Base-by-base conservation (phyloP, 208 protist species). In the Leishmania aethiopica region DNA sequence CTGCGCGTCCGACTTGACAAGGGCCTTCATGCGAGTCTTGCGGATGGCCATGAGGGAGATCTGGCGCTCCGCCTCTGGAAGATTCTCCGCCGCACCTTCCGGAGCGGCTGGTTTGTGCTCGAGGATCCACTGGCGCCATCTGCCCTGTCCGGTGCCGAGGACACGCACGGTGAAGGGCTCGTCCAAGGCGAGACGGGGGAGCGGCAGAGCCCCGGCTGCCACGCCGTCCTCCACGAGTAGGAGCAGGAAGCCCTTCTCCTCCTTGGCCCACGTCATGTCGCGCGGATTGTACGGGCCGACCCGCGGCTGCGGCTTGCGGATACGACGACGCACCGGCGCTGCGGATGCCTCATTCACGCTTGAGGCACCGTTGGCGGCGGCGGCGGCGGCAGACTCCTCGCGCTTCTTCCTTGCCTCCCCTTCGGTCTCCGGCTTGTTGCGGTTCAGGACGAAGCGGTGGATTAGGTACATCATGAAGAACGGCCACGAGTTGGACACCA, bases 381-480 rank as follows among this genome's bases (percentile, higher is more conserved):
- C 64, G 13, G 76, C 75, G 13, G 55, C 70, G 3, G 75, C 75
- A 1, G 75, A 67, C 55, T 64, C 69, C 53, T 55, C 75, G 22
- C 45, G 59, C 73, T 78, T 77, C 67, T 42, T 42, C 35, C 15
- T 51, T 13, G 37, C 81, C 60, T 59, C 74, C 15, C 67, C 78
- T n/a, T 76, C 51, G 59, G 80, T 64, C 57, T 83, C 81, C 6
- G 82, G 77, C 67, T 87, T 82, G 69, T 86, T 83, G 67, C 81
- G 81, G 72, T 88, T 87, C 59, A 89, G 71, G 74, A 95, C 60
- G 60, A 90, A 74, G 67, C 85, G 89, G 47, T 93, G 91, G n/a
- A 92, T 75, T 60, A 97, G 81, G 79, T 91, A 96, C 89, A 95
- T 94, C 25, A 97, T 77, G 37, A 96, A 37, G 80, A 97, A 94